These are phyloP conservation scores for Byssoonygena ceratinophila DNA, from an alignment of 2,329 filamentous ascomycete species.

Conservation along the genomic window DNA sequence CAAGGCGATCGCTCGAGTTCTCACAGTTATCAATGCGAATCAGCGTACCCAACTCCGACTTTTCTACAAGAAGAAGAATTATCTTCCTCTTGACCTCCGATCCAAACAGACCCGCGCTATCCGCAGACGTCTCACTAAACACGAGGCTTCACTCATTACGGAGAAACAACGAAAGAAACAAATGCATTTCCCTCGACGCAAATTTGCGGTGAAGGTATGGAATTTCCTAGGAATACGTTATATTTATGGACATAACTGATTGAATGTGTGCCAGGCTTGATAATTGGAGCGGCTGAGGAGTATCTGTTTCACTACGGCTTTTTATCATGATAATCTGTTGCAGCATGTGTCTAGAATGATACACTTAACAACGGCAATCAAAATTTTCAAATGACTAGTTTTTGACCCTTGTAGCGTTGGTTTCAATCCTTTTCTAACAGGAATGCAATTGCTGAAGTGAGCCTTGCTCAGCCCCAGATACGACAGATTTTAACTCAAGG, in stretches of 20 bases:
- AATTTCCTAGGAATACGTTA: neutral
- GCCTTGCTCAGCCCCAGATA: too few species aligned
- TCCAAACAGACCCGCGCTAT: conserved; percentile 97
- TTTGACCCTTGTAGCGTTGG: neutral
- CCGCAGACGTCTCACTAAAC: conserved; percentile 83
- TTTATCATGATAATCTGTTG: conserved; percentile 9
- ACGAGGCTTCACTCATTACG: conserved; percentile 74
- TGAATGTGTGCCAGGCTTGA: conserved; percentile 2
- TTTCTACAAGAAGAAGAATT: conserved; percentile 99
- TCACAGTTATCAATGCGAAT: conserved; percentile 99
- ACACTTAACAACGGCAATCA: conserved; percentile 4
- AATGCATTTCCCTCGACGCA: conserved; percentile 95
- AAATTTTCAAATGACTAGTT: neutral
- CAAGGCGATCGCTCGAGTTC: conserved; percentile 97
- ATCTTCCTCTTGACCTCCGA: conserved; percentile 95
- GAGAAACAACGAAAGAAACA: conserved; percentile 96
- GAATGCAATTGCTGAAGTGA: neutral
- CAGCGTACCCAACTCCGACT: conserved; percentile 94
- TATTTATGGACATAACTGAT: neutral
- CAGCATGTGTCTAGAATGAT: conserved; percentile 9
- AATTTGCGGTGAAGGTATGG: conserved; percentile 96
- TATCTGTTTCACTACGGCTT: neutral
- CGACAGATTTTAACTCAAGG: too few species aligned
- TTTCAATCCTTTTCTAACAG: neutral
- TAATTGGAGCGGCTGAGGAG: neutral